phyloP scores from a whole-genome alignment of 768 basidiomycete species.

The Omphalotus guepiniiformis region DNA sequence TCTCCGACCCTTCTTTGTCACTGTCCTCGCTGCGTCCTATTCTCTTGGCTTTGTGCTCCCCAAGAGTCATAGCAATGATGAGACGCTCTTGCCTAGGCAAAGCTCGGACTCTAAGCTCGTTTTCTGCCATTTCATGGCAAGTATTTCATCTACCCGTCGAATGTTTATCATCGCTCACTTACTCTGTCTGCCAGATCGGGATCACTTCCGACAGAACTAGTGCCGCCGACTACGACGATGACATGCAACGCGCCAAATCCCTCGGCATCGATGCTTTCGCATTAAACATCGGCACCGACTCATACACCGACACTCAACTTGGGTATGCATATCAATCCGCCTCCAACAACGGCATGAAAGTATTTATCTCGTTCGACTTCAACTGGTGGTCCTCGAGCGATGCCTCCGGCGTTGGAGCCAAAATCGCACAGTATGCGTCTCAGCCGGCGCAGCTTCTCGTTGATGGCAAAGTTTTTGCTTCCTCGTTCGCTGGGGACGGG shows the following conservation, averaged over 20 bases:
- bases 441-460: slow-evolving; percentile 36
- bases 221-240: slow-evolving; percentile 14
- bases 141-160: background rate
- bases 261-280: slow-evolving; percentile 37
- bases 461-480: slow-evolving; percentile 34
- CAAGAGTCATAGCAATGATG: too few relatives aligned
- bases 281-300: slow-evolving; percentile 39
- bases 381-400: slow-evolving; percentile 18
- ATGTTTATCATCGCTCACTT: background rate
- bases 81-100: background rate
- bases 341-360: slow-evolving; percentile 20
- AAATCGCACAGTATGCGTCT: slow-evolving; percentile 32
- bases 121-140: slow-evolving; percentile 16
- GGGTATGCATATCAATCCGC: slow-evolving; percentile 35
- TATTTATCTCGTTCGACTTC: slow-evolving; percentile 37
- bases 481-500: slow-evolving; percentile 43
- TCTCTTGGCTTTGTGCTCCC: too few relatives aligned
- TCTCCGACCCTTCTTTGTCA: too few relatives aligned
- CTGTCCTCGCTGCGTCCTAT: too few relatives aligned
- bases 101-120: slow-evolving; percentile 11
- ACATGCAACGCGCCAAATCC: slow-evolving; percentile 18
- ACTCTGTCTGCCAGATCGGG: slow-evolving; percentile 10
- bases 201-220: slow-evolving; percentile 13
- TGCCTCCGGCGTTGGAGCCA: slow-evolving; percentile 27
- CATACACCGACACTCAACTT: slow-evolving; percentile 31